Base-by-base conservation (phyloP, 192 early-diverging fungal species). In the Podila verticillata region DNA sequence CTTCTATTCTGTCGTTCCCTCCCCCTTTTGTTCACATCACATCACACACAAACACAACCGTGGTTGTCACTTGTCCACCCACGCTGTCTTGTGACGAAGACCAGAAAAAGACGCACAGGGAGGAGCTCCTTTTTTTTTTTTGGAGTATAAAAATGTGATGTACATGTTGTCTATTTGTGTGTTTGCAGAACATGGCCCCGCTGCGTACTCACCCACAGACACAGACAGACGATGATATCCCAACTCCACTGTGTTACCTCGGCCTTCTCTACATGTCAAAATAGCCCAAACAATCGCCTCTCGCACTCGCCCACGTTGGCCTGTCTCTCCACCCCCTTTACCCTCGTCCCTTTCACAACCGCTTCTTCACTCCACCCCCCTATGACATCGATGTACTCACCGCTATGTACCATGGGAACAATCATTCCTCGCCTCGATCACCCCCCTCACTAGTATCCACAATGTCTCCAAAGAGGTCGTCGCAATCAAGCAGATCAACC, bases 401-500 rank as follows among this genome's bases (percentile, higher is more conserved):
- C 12, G 0, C 0, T 15, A 15, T 44, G 39, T 44, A 44, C 39
- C 39, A 44, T 44, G 39, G 36, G 36, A 39, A 44, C 12, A 15
- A 44, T 35, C 28, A 24, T 24, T n/a, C 59, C n/a, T 3, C n/a
- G n/a, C 3, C 58, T 29, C 13, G 20, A 29, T n/a, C 8, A 24
- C 9, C 57, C 9, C 9, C 3, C 30, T 9, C 17, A 30, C 13
- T 69, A 86, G 85, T 31, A 87, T 85, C 48, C 73, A 87, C 51
- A 85, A 87, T 54, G 82, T 83, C 6, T 75, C 84, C 24, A 85
- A 85, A 9, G 67, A 83, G 47, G 61, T 82, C 19, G 86, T 87
- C 0, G 86, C 86, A 4, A 82, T 87, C 65, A 87, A 87, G 49
- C 84, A 85, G 57, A 83, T 87, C 63, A 84, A 87, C 66, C 75